Evolutionary conservation across 2,329 filamentous ascomycete species (phyloP).

Genomic region (Penicillium sp.): DNA sequence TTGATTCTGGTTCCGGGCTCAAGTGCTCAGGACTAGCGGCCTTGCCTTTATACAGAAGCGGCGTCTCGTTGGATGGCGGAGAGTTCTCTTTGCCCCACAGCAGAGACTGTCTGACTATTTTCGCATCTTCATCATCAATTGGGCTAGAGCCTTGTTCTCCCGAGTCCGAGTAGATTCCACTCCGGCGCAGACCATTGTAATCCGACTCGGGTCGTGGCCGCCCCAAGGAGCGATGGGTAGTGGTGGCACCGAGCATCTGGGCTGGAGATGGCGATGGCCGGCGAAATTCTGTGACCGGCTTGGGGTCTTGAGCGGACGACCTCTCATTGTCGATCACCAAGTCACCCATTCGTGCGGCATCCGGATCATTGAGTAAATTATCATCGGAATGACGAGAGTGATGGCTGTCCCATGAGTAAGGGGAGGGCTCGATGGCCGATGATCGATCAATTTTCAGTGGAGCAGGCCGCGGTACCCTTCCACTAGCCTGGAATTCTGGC

Average conservation of each 20-base stretch:
- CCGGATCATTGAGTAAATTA: conserved; percentile 43
- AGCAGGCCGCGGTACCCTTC: conserved; percentile 29
- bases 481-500: conserved; percentile 19
- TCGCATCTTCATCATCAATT: conserved; percentile 40
- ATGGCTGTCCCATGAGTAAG: conserved; percentile 51
- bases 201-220: conserved; percentile 23
- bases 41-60: conserved; percentile 26
- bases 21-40: conserved; percentile 6
- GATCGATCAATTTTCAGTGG: conserved; percentile 46
- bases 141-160: conserved; percentile 23
- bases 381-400: conserved; percentile 48
- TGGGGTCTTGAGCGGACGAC: conserved; percentile 12
- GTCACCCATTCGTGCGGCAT: conserved; percentile 19
- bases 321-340: conserved; percentile 1
- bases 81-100: conserved; percentile 26
- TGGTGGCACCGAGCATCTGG: conserved; percentile 25
- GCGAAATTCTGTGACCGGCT: conserved; percentile 13
- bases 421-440: conserved; percentile 45
- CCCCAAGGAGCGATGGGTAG: conserved; percentile 32
- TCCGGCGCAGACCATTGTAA: conserved; percentile 28
- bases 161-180: conserved; percentile 27
- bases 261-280: conserved; percentile 21
- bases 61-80: conserved; percentile 24
- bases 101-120: conserved; percentile 35
- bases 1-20: conserved; percentile 12